Base-by-base conservation (phyloP, 176 grass and related monocot species). In the Oryza longistaminata region DNA sequence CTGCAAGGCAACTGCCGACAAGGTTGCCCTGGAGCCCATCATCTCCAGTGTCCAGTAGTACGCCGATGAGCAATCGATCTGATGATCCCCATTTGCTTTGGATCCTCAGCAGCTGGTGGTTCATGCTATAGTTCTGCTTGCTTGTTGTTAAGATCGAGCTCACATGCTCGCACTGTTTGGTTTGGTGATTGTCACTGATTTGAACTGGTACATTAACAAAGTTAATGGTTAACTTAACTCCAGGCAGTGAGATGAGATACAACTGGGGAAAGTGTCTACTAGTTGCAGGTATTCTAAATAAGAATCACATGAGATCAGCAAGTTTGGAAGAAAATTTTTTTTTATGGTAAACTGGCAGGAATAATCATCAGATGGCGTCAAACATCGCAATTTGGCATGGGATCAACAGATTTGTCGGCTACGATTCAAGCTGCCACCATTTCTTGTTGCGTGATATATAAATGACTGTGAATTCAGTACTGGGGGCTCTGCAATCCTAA, bases 61-160 rank as follows among this genome's bases (percentile, higher is more conserved):
- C 34, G 55, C 68, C 78, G 79, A 80, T 80, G 49, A 84, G 84
- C 17, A 17, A 40, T 40, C 39, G 39, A 6, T 58, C 12, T 61
- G 55, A 60, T 60, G 49, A 55, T 2, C 17, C 7, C 55, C 44
- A 33, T 9, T 75, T 6, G 49, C 77, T 76, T 88, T 37, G 88
- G 88, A 91, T 91, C 67, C 88, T 86, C 77, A 61, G 34, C 5
- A 42, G 33, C 35, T 21, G 42, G 29, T 16, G 52, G 31, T 58
- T 72, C 52, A 7, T 55, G 6, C 52, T 19, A 16, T 6, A 55
- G 52, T 55, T 2, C 52, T 21, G 52, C 5, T 55, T 55, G 50
- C 50, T 53, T 53, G 1, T 53, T 19, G 27, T 3, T 73, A 16
- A 68, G 22, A 34, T 17, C 71, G 35, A 21, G 25, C 29, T 84